These are phyloP conservation scores for Sclerotinia nivalis DNA, from an alignment of 2,329 filamentous ascomycete genomes.

Conservation along the genomic window DNA sequence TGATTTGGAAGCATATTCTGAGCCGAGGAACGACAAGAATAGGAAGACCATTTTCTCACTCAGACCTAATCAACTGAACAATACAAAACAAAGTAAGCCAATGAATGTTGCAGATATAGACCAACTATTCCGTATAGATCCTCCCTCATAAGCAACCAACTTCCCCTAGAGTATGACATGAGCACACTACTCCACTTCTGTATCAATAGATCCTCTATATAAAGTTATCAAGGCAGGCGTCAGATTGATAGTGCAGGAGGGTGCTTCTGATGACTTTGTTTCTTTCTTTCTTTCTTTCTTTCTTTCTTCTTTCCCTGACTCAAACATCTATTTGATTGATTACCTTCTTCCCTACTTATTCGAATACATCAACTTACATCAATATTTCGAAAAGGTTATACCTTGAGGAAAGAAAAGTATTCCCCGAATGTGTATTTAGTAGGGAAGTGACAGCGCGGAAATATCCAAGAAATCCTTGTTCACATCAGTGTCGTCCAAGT, in stretches of 20 bases:
- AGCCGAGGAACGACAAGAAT: neutral
- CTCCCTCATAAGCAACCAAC: neutral
- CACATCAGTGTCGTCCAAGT: neutral
- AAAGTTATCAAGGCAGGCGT: constrained; percentile 5
- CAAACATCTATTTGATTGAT: neutral
- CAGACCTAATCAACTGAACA: neutral
- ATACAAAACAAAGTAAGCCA: neutral
- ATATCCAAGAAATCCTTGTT: constrained; percentile 15
- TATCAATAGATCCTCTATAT: constrained; percentile 3
- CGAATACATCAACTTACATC: no score
- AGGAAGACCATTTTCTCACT: neutral
- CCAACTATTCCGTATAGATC: neutral
- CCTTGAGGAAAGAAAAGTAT: neutral
- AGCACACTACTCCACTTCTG: neutral
- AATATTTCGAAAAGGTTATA: no score
- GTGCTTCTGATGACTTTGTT: neutral
- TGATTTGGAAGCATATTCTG: neutral
- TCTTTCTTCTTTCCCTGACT: neutral
- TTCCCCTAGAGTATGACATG: neutral
- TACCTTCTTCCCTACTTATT: neutral
- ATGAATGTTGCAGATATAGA: neutral
- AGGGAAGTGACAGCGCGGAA: neutral
- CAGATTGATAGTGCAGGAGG: neutral
- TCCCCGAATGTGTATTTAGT: neutral
- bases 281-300: neutral